Evolutionary conservation across 139 green algal species (phyloP).

Genomic region (Chlorella sorokiniana): DNA sequence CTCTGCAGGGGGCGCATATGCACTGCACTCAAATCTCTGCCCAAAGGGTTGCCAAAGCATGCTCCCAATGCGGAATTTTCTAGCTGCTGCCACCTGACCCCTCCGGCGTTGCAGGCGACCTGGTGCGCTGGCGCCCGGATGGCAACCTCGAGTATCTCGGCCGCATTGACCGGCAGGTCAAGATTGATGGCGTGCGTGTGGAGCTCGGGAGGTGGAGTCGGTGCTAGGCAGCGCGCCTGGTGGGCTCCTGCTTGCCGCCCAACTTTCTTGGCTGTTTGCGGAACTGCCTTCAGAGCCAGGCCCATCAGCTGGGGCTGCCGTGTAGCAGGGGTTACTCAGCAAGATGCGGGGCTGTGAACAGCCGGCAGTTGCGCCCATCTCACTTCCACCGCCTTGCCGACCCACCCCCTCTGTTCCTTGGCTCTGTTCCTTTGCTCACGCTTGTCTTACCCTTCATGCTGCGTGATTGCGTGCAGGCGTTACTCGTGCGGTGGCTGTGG

Average conservation of each 20-base stretch:
- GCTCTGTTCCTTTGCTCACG: neutral
- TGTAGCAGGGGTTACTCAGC: too few relatives aligned
- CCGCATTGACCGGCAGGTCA: constrained; percentile 39
- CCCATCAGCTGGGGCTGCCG: too few relatives aligned
- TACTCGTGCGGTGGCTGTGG: constrained; percentile 5
- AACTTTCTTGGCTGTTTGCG: too few relatives aligned
- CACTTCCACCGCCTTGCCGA: too few relatives aligned
- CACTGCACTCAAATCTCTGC: too few relatives aligned
- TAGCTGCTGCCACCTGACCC: neutral
- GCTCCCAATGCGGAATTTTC: too few relatives aligned
- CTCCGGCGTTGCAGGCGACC: constrained; percentile 47
- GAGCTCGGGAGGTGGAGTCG: neutral
- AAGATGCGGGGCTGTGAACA: too few relatives aligned
- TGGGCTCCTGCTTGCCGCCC: neutral
- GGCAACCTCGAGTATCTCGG: constrained; percentile 55
- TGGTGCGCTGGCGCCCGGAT: constrained; percentile 46
- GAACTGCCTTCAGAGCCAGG: too few relatives aligned
- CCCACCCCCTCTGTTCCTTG: neutral
- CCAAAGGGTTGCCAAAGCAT: neutral
- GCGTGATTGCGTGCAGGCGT: neutral
- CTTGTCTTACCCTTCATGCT: neutral
- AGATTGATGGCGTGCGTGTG: neutral
- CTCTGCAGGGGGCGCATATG: too few relatives aligned
- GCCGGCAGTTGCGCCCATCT: too few relatives aligned
- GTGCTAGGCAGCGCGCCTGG: neutral